Conservation (phyloP, 2,329 filamentous ascomycete genomes). For the Cordyceps javanica region DNA sequence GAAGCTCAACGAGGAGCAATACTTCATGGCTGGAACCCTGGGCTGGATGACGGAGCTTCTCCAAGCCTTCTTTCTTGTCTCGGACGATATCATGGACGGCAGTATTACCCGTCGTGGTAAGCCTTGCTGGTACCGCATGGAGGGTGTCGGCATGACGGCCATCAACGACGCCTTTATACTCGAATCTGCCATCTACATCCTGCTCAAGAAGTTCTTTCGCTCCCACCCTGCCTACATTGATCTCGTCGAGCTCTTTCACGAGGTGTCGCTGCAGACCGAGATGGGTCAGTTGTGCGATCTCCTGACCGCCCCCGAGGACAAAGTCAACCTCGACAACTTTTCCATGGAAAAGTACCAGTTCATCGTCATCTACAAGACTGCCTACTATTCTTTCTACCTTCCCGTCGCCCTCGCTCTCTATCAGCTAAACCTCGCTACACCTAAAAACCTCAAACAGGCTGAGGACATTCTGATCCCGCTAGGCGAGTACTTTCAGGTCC, state of each 20-base stretch:
- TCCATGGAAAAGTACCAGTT: conserved; percentile 92
- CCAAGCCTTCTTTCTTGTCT: conserved; percentile 97
- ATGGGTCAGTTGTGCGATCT: conserved; percentile 91
- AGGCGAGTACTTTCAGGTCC: conserved; percentile 98
- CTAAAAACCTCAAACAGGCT: conserved; percentile 81
- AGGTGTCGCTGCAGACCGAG: conserved; percentile 89
- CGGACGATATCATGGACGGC: conserved; percentile 97
- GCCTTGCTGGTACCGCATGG: conserved; percentile 93
- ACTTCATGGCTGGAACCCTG: conserved; percentile 79
- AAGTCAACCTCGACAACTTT: conserved; percentile 91
- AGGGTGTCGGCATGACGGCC: conserved; percentile 86
- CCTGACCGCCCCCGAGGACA: conserved; percentile 90
- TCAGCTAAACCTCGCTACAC: conserved; percentile 77
- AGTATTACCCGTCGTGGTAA: conserved; percentile 90
- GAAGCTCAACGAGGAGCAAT: conserved; percentile 72
- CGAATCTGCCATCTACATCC: conserved; percentile 80
- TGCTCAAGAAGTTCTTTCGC: conserved; percentile 92
- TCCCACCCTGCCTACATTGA: conserved; percentile 83
- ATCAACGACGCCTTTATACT: conserved; percentile 99
- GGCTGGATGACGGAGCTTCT: conserved; percentile 98
- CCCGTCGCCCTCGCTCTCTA: conserved; percentile 87
- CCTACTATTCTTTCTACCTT: conserved; percentile 98
- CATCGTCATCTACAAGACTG: conserved; percentile 99
- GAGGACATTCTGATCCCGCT: conserved; percentile 92
- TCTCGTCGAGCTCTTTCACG: conserved; percentile 93